These are phyloP conservation scores for Boletellus ananiceps DNA, from an alignment of 768 basidiomycete species.

Conservation along the genomic window DNA sequence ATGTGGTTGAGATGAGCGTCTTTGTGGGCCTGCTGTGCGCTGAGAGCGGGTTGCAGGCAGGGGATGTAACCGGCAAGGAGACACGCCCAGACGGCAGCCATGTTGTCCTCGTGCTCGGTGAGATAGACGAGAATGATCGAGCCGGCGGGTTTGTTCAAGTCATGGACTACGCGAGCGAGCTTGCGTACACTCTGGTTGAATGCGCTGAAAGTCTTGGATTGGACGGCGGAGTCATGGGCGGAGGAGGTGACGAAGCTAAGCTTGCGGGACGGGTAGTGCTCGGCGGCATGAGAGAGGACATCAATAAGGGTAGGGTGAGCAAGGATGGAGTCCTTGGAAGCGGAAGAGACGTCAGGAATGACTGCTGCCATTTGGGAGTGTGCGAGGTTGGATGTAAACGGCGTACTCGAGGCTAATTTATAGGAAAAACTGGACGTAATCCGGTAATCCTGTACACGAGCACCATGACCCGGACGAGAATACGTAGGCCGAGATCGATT, in stretches of 20 bases:
- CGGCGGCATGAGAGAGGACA: constrained; percentile 19
- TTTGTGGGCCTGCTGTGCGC: constrained; percentile 30
- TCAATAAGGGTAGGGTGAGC: constrained; percentile 17
- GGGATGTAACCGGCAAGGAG: constrained; percentile 29
- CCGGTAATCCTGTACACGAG: too few species aligned
- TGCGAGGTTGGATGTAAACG: too few species aligned
- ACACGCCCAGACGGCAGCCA: constrained; percentile 31
- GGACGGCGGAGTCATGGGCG: constrained; percentile 27
- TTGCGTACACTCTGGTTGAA: constrained; percentile 7
- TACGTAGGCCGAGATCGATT: too few species aligned
- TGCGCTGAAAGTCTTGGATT: constrained; percentile 21
- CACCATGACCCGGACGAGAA: too few species aligned
- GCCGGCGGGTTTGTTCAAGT: constrained; percentile 21
- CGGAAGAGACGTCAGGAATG: not conserved
- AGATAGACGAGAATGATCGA: constrained; percentile 28
- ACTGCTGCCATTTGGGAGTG: too few species aligned
- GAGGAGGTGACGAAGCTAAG: constrained; percentile 28
- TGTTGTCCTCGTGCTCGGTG: constrained; percentile 33
- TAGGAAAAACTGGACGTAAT: too few species aligned
- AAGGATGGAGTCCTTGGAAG: not conserved
- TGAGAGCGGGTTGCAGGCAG: constrained; percentile 31
- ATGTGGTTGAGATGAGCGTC: constrained; percentile 29
- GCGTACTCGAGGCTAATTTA: too few species aligned
- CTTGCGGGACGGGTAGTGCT: constrained; percentile 21
- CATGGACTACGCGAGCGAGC: not conserved